Conservation (phyloP, 495 filamentous ascomycete species). For the Tuber melanosporum region DNA sequence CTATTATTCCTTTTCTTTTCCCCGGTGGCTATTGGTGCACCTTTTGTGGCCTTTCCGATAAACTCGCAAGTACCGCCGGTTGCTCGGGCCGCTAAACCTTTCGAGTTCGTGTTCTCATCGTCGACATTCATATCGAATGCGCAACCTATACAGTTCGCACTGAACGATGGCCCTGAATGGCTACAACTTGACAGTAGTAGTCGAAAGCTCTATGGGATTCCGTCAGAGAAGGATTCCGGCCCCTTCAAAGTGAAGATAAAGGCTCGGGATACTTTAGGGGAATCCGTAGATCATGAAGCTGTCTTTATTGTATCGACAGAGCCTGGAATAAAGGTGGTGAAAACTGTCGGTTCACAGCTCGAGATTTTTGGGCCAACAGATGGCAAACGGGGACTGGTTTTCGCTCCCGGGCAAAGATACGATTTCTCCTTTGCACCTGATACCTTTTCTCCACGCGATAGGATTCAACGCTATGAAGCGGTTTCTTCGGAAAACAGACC, state of each 20-base stretch:
- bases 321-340: conserved; percentile 49
- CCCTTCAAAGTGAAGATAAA: conserved; percentile 50
- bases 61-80: conserved; percentile 69
- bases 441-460: conserved; percentile 26
- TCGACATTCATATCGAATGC: conserved; percentile 56
- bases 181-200: conserved; percentile 54
- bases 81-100: conserved; percentile 54
- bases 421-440: conserved; percentile 33
- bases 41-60: conserved; percentile 55
- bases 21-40: conserved; percentile 45
- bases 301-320: conserved; percentile 53
- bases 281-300: conserved; percentile 49
- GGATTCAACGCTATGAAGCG: conserved; percentile 58
- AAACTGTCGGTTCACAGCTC: conserved; percentile 49
- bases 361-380: conserved; percentile 42
- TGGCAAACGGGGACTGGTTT: conserved; percentile 30
- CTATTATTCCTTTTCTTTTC: conserved; percentile 22
- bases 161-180: conserved; percentile 57
- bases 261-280: conserved; percentile 50
- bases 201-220: conserved; percentile 57
- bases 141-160: conserved; percentile 51
- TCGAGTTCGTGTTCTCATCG: conserved; percentile 56
- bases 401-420: conserved; percentile 28
- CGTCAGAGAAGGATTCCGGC: conserved; percentile 50
- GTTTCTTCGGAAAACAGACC: conserved; percentile 70